These are phyloP conservation scores for Amanita molliuscula DNA, from an alignment of 768 basidiomycete species.

Conservation along the genomic window DNA sequence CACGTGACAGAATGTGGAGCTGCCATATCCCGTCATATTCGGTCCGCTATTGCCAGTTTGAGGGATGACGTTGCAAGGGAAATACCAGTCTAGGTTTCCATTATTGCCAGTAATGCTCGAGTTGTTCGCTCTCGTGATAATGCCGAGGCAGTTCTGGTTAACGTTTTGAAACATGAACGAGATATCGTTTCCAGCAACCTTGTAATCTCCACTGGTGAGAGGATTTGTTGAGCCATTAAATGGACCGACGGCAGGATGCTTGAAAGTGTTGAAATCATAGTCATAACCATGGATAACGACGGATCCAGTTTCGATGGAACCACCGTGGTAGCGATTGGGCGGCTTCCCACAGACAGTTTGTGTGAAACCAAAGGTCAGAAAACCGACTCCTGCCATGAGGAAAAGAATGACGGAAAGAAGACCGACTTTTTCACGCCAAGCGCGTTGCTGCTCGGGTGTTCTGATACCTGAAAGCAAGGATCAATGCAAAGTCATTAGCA, in stretches of 20 bases:
- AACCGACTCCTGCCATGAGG: slow-evolving; percentile 94
- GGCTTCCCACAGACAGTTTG: slow-evolving; percentile 87
- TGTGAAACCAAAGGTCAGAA: slow-evolving; percentile 98
- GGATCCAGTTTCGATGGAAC: slow-evolving; percentile 65
- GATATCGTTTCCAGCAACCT: slow-evolving; percentile 79
- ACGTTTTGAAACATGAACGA: slow-evolving; percentile 93
- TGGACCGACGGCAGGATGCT: slow-evolving; percentile 60
- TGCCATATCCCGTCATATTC: slow-evolving; percentile 64
- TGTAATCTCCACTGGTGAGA: slow-evolving; percentile 65
- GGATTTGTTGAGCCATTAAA: slow-evolving; percentile 85
- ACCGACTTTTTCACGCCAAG: slow-evolving; percentile 98
- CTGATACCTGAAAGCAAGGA: slow-evolving; percentile 52
- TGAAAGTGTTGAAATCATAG: slow-evolving; percentile 84
- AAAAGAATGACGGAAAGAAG: slow-evolving; percentile 66
- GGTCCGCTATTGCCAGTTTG: slow-evolving; percentile 52
- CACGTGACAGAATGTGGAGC: slow-evolving; percentile 64
- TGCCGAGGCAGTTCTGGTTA: slow-evolving; percentile 69
- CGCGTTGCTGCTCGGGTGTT: slow-evolving; percentile 88
- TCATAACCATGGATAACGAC: slow-evolving; percentile 92
- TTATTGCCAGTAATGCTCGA: slow-evolving; percentile 63
- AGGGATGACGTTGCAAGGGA: slow-evolving; percentile 88
- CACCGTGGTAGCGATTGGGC: slow-evolving; percentile 73
- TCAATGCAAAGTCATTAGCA: background rate
- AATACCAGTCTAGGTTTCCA: slow-evolving; percentile 79
- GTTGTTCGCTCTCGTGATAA: slow-evolving; percentile 63